Conservation (phyloP, 306 rosid genomes). For the Cicer chorassanicum region DNA sequence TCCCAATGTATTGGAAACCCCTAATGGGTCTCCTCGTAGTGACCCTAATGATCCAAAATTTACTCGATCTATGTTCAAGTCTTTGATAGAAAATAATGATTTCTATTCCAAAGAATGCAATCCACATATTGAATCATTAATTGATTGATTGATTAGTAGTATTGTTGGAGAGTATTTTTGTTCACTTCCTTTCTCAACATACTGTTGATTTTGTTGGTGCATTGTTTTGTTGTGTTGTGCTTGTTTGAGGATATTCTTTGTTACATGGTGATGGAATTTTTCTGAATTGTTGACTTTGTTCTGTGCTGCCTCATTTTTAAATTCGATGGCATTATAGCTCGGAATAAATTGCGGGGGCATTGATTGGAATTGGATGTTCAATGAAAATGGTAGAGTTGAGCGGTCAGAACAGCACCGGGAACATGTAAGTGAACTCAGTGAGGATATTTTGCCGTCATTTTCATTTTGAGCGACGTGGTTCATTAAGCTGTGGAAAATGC, state of each 20-base stretch:
- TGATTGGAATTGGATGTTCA: constrained; percentile 27
- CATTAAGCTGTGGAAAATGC: constrained; percentile 10
- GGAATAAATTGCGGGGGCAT: neutral
- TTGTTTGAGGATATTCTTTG: constrained; percentile 15
- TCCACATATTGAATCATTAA: constrained; percentile 53
- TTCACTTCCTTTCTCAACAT: constrained; percentile 13
- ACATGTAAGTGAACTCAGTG: constrained; percentile 20
- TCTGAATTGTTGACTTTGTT: constrained; percentile 11
- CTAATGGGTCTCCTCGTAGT: constrained; percentile 50
- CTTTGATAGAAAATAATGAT: constrained; percentile 69
- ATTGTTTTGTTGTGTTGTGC: constrained; percentile 5
- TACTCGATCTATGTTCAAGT: constrained; percentile 58
- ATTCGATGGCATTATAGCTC: constrained; percentile 13
- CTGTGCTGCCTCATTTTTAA: constrained; percentile 4
- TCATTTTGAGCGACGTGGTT: constrained; percentile 36
- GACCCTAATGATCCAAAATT: constrained; percentile 72
- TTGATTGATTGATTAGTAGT: constrained; percentile 39
- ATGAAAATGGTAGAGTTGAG: constrained; percentile 29
- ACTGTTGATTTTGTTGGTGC: neutral
- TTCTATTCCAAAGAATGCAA: constrained; percentile 76
- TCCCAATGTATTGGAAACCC: constrained; percentile 58
- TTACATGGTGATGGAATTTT: constrained; percentile 9
- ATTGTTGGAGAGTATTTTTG: constrained; percentile 31
- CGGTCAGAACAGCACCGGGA: neutral
- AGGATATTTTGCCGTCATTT: constrained; percentile 9